Base-by-base conservation (phyloP, 257 asterid genomes). In the Sherardia arvensis region DNA sequence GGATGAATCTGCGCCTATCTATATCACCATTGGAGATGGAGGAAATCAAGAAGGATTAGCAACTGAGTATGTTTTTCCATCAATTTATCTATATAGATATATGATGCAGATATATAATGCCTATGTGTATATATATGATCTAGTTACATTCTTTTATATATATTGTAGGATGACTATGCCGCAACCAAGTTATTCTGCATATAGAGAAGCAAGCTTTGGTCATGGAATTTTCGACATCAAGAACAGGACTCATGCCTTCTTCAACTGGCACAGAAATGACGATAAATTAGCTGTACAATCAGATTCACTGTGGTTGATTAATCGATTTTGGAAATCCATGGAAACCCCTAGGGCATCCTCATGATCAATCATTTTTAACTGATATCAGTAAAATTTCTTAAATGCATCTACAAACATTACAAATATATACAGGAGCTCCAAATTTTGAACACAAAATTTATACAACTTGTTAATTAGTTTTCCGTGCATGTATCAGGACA, bases 21-120 rank as follows among this genome's bases (percentile, higher is more conserved):
- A 87, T 32, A 80, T 82, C 15, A 84, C 90, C 12, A 79, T 87
- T 7, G 90, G 92, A 63, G 92, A 87, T 57, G 90, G 92, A 64
- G 95, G 95, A 47, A 87, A 84, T 71, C 87, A 71, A 22, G 95
- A 82, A 72, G 92, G 90, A 63, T 68, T 87, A 25, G 83, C 81
- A 23, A 81, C 68, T 27, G 75, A 76, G 95, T 86, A 80, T 14
- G 61, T 54, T 54, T n/a, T n/a, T n/a, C n/a, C n/a, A n/a, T n/a
- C 73, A 4, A 43, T 10, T 43, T 2, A 17, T 43, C 20, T 17
- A 5, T 43, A 4, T 43, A 43, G 1, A 40, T 2, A 10, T 40
- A n/a, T n/a, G n/a, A n/a, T n/a, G n/a, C n/a, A n/a, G n/a, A n/a
- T n/a, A n/a, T n/a, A n/a, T n/a, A n/a, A n/a, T n/a, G n/a, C n/a